Base-by-base conservation (phyloP, 2,329 filamentous ascomycete species). In the Penicillium sp. region DNA sequence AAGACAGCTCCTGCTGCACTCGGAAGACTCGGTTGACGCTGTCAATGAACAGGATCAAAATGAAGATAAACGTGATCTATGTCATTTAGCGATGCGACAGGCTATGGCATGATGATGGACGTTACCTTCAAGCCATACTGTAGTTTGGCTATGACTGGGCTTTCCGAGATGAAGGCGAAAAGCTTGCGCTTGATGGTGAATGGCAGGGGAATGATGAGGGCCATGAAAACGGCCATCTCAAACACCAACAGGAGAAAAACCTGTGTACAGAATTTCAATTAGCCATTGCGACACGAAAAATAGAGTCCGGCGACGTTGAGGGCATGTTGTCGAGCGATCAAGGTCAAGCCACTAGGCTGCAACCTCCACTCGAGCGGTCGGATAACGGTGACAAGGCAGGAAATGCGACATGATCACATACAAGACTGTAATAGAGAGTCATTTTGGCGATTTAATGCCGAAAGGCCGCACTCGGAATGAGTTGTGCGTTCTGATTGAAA, bases 41-140 rank as follows among this genome's bases (percentile, higher is more conserved):
- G 71, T 98, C 92, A 57, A 96, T 79, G 71, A 98, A 98, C 50
- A 98, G 82, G 50, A 98, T 95, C 42, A 96, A 75, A 59, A 98
- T 96, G 72, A 98, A 98, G 62, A 98, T 90, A 64, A 98, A 98
- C 2, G 88, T 95, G 41, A 98, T 98, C 79, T 82, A 5, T 15
- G n/a, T 16, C 6, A 12, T 14, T 39, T 17, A 42, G 12, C 20
- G 32, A 28, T 27, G 23, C 4, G 18, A 0, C 5, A 6, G 9
- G 1, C 3, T 3, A n/a, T 3, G 3, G 4, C 9, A 7, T 13
- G 11, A 4, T 2, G 14, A 14, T 25, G 6, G 9, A 9, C 3
- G 61, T 17, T 65, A 80, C 79, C 77, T 95, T 96, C 71, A 98
- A 76, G 57, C 88, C 90, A 73, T 98, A 95, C 73, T 96, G 90